Base-by-base conservation (phyloP, 139 green algal genomes). In the Spirogloea muscicola region DNA sequence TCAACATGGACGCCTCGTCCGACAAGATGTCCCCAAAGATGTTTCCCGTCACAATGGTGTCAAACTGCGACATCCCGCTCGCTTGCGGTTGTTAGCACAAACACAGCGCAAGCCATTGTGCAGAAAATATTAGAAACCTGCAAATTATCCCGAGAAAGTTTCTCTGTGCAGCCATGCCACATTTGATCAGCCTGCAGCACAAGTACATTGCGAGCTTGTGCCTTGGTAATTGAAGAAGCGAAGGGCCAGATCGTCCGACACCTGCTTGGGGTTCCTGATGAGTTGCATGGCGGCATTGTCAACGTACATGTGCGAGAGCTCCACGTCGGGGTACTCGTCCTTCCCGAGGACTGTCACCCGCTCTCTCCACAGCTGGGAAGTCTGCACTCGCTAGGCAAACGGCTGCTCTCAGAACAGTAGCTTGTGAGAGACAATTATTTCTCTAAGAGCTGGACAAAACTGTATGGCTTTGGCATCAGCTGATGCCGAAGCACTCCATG, bases 211-310 rank as follows among this genome's bases (percentile, higher is more conserved):
- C 44, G 18, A 55, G 16, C 44, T 16, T 18, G 16, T 55, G 16
- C 44, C 16, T 18, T 16, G 16, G 44, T 55, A 18, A 18, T 18
- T 25, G 16, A 18, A 18, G 16, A 55, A 55, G n/a, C n/a, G n/a
- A n/a, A n/a, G n/a, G n/a, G n/a, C n/a, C n/a, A n/a, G n/a, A n/a
- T n/a, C n/a, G 16, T 55, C 44, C 16, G 16, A 18, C 52, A 76
- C 67, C 67, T 76, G 75, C 33, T 58, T 80, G 2, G 84, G 84
- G 40, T 74, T 76, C 38, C 72, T 84, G 52, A 98, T 88, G 40
- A 99, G 83, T 88, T 99, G 94, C 95, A 99, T 98, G 64, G 94
- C 94, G 29, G 93, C 92, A 78, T 98, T 98, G 91, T 99, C 94
- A 31, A 98, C 89, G 84, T 98, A 98, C 94, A 99, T 98, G 88